Conservation (phyloP, 257 asterid genomes). For the Fraxinus anomala region DNA sequence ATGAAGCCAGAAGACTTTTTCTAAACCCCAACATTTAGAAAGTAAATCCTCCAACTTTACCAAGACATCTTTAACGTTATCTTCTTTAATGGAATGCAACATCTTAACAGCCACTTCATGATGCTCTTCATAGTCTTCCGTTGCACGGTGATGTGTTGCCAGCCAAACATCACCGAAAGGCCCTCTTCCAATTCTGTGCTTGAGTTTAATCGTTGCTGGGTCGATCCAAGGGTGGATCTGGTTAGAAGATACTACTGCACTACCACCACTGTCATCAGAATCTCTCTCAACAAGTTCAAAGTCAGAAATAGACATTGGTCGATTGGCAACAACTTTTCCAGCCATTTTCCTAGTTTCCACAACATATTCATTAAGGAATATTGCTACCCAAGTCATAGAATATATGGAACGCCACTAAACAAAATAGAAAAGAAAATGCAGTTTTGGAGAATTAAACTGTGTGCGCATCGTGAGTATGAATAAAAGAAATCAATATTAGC, state of each 20-base stretch:
- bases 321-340: conserved; percentile 52
- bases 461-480: not conserved
- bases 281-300: conserved; percentile 76
- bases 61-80: conserved; percentile 42
- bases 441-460: not conserved
- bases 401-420: too few relatives aligned
- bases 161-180: conserved; percentile 88
- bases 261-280: conserved; percentile 36
- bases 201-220: conserved; percentile 62
- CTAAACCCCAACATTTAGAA: conserved; percentile 55
- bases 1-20: conserved; percentile 58
- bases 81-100: conserved; percentile 72
- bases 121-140: conserved; percentile 62
- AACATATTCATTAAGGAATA: not conserved
- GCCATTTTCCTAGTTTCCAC: conserved; percentile 54
- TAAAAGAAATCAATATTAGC: not conserved
- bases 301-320: conserved; percentile 51
- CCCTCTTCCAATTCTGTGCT: conserved; percentile 85
- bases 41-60: conserved; percentile 54
- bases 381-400: not conserved
- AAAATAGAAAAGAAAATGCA: not conserved
- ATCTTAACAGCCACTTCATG: conserved; percentile 86
- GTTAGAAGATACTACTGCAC: conserved; percentile 43
- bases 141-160: conserved; percentile 63
- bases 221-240: conserved; percentile 63